These are phyloP conservation scores for Neonectria faginata DNA, from an alignment of 2,329 filamentous ascomycete genomes.

Conservation along the genomic window DNA sequence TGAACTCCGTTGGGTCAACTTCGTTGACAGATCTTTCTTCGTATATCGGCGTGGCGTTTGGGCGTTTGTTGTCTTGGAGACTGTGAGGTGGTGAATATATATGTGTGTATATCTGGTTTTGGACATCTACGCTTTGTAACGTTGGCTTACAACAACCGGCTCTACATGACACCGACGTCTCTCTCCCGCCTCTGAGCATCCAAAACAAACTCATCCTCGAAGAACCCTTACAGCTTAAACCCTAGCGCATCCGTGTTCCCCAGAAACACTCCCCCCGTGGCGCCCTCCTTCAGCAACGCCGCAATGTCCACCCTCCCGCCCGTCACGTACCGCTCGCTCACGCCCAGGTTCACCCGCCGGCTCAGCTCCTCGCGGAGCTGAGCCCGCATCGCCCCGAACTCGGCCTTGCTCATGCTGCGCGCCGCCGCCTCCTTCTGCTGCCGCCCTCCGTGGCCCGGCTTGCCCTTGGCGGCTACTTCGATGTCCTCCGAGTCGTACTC, in stretches of 20 bases:
- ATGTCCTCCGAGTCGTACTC: slow-evolving; percentile 94
- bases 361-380: slow-evolving; percentile 78
- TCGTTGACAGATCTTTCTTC: neutral
- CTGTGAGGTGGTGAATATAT: neutral
- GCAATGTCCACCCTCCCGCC: slow-evolving; percentile 87
- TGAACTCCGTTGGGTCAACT: neutral
- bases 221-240: slow-evolving; percentile 43
- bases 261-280: slow-evolving; percentile 58
- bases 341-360: slow-evolving; percentile 84
- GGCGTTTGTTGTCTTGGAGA: neutral
- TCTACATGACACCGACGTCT: neutral
- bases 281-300: slow-evolving; percentile 72
- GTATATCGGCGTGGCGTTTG: slow-evolving; percentile 3
- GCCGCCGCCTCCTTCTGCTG: slow-evolving; percentile 81
- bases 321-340: slow-evolving; percentile 88
- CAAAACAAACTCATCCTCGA: too few species aligned
- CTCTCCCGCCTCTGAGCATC: neutral
- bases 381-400: slow-evolving; percentile 76
- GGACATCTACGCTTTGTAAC: neutral
- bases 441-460: slow-evolving; percentile 77
- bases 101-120: neutral
- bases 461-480: slow-evolving; percentile 73
- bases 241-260: slow-evolving; percentile 56
- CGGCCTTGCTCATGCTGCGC: slow-evolving; percentile 75
- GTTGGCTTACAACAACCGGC: neutral